A percentile compares a stretch with the other conserved stretches of the same genome.
Conservation (phyloP, 805 yeast genomes). For the Kluyveromyces starmeri region DNA sequence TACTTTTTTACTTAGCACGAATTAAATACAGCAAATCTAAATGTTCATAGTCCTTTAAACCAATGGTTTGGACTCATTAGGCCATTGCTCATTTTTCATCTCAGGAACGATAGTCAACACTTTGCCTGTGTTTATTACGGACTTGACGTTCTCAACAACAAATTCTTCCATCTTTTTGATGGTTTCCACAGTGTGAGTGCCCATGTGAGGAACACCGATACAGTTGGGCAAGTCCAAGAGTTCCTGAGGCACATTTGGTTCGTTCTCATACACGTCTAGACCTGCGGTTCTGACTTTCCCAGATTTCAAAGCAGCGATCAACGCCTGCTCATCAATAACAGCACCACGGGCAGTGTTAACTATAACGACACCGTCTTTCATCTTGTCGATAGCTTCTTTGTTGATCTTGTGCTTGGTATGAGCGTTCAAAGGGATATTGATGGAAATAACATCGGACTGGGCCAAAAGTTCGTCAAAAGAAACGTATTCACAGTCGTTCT, state of each 20-base stretch:
- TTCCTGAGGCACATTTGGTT: conserved; percentile 63
- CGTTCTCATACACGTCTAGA: conserved; percentile 67
- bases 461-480: conserved; percentile 57
- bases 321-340: conserved; percentile 56
- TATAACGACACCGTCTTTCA: conserved; percentile 69
- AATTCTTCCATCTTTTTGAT: conserved; percentile 72
- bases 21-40: no score
- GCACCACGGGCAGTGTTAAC: conserved; percentile 90
- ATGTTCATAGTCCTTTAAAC: no score
- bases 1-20: no score
- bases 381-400: conserved; percentile 47
- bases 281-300: conserved; percentile 66
- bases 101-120: conserved; percentile 81
- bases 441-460: conserved; percentile 58
- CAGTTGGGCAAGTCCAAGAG: conserved; percentile 55
- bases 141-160: conserved; percentile 58
- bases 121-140: conserved; percentile 54
- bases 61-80: conserved; percentile 14
- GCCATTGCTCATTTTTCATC: conserved; percentile 32
- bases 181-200: conserved; percentile 71
- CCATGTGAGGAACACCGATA: conserved; percentile 83
- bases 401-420: conserved; percentile 64
- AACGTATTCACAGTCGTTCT: conserved; percentile 62
- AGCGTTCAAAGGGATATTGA: conserved; percentile 70
- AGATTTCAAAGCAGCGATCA: conserved; percentile 44